Evolutionary conservation across 345 rosid genomes (phyloP), one percentile per base, ranked within the genome.

Genomic region (Microthlaspi erraticum): DNA sequence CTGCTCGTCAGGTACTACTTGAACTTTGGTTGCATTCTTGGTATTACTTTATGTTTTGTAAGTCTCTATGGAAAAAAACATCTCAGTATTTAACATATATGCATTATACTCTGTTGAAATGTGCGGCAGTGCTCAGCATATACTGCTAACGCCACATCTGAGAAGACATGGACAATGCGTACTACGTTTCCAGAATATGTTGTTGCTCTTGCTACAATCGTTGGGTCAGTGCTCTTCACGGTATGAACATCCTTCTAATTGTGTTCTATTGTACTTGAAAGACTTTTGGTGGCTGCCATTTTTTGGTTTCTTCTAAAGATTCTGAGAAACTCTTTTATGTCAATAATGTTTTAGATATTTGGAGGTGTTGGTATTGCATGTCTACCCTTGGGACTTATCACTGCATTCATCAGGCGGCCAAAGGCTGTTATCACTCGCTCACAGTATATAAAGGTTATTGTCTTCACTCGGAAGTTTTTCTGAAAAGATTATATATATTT

Each of bases 301-400:
- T 48, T 31, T 48, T 13, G 12, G 36, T 36, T 34, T 56, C 29
- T 45, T 71, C 56, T 64, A 44, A 67, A 50, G 13, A 16, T 62
- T 62, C 64, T 70, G 19, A 51, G 46, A 23, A 62, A n/a, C 62
- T 64, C 52, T 57, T 31, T 38, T 56, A 26, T 72, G 29, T 56
- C 44, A 54, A 26, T 26, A 45, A 55, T 66, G 72, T 74, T 49
- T 19, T 83, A 93, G 98, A 93, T 93, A 70, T 93, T 93, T 77
- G 98, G 98, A 61, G 98, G 98, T 61, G 97, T 93, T 73, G 98
- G 98, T 61, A 93, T 91, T 78, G 93, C 93, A 66, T 87, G 85
- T 77, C 76, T 91, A 64, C 97, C 97, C 6, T 64, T 92, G 77
- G 96, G 98, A 77, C 98, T 92, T 70, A 86, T 92, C 38, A 81